Percentiles rank a stretch among this genome's conserved stretches.
Conservation (phyloP, 2,329 filamentous ascomycete species). For the Aspergillus sp. region DNA sequence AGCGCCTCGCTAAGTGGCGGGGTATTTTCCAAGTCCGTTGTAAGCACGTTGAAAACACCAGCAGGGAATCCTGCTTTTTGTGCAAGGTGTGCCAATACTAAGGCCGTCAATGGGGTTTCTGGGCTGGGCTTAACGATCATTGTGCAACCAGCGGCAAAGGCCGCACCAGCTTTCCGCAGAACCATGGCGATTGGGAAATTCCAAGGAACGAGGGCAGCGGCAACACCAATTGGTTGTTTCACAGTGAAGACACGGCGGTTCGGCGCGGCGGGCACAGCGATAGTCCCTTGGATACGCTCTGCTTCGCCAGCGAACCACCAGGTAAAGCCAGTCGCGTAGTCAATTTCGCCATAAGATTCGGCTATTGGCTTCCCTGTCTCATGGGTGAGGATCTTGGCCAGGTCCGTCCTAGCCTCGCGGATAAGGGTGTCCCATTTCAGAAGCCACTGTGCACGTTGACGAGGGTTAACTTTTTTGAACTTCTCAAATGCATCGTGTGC, state of each 20-base stretch:
- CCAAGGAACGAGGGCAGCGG: slow-evolving; percentile 72
- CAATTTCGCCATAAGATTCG: slow-evolving; percentile 60
- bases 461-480: slow-evolving; percentile 64
- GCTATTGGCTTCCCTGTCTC: slow-evolving; percentile 63
- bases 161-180: slow-evolving; percentile 68
- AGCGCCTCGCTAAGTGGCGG: slow-evolving; percentile 53
- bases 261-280: slow-evolving; percentile 63
- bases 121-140: slow-evolving; percentile 76
- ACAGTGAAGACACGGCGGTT: slow-evolving; percentile 70
- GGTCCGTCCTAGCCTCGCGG: slow-evolving; percentile 63
- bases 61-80: slow-evolving; percentile 61
- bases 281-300: slow-evolving; percentile 65
- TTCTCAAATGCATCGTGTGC: slow-evolving; percentile 64
- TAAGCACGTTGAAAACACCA: slow-evolving; percentile 65
- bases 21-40: slow-evolving; percentile 52
- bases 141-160: slow-evolving; percentile 72
- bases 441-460: slow-evolving; percentile 64
- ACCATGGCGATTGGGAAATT: slow-evolving; percentile 73
- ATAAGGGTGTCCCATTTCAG: slow-evolving; percentile 70
- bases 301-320: slow-evolving; percentile 67
- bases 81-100: slow-evolving; percentile 59
- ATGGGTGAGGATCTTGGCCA: slow-evolving; percentile 66
- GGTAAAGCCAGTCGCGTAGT: slow-evolving; percentile 59
- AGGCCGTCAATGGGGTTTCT: slow-evolving; percentile 64
- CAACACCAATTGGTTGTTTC: slow-evolving; percentile 74